Percentiles rank a stretch among this genome's conserved stretches.
Conservation (phyloP, 73 alveolate genomes). For the Tetrahymena malaccensis region DNA sequence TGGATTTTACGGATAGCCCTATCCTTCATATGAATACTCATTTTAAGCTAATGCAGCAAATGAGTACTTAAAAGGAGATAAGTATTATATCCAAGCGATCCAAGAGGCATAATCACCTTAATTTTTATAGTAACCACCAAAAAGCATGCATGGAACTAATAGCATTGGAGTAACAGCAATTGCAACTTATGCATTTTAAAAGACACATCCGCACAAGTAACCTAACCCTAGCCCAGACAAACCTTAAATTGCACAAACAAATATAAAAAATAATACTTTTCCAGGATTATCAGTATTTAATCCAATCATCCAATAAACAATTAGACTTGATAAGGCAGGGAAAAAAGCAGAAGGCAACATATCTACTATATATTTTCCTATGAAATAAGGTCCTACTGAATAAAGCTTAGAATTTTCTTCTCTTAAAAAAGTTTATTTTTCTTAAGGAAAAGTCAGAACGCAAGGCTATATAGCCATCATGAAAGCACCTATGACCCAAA, state of each 20-base stretch:
- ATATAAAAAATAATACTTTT: neutral
- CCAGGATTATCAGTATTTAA: neutral
- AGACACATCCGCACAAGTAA: neutral
- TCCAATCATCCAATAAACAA: constrained; percentile 6
- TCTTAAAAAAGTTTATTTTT: neutral
- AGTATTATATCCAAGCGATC: constrained; percentile 11
- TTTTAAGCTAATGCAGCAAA: neutral
- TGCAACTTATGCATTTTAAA: neutral
- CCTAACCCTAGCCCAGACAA: neutral
- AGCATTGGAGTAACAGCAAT: constrained; percentile 1
- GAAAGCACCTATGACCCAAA: neutral
- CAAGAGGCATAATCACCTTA: neutral
- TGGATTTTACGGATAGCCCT: neutral
- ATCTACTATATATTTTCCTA: neutral
- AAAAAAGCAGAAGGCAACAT: neutral
- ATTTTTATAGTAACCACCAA: neutral
- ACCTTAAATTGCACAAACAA: neutral
- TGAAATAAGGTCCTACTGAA: neutral
- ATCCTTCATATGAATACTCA: neutral
- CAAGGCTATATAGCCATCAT: neutral
- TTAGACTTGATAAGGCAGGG: neutral
- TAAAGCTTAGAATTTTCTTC: constrained; percentile 8
- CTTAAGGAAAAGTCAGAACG: neutral
- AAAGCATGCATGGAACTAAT: neutral
- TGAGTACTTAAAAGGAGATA: neutral